Base-by-base conservation (phyloP, 352 stramenopile genomes). In the Thraustochytrium sp. region DNA sequence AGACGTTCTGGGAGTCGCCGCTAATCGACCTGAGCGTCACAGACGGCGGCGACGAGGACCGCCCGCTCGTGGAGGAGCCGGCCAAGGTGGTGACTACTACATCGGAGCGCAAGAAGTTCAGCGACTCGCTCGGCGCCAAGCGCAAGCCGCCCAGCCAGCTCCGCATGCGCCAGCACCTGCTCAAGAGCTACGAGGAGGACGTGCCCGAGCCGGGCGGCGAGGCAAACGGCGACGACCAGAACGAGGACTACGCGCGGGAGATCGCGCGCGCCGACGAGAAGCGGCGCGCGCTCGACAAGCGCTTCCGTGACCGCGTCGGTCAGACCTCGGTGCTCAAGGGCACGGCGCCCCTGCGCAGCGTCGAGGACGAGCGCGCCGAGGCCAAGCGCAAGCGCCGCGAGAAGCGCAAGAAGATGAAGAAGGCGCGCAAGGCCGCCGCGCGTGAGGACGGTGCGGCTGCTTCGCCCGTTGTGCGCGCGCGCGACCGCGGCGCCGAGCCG, bases 1-100 rank as follows among this genome's bases (percentile, higher is more conserved):
- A 95, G 83, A 97, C 94, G 2, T 97, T 94, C 73, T 97, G 94
- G 93, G 92, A 94, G 40, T 88, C 91, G 18, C 92, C 94, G 23
- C 85, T 97, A 5, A 82, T 94, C 8, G 90, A 93, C 0, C 51
- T 80, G 8, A 37, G 3, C 44, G 76, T 18, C 23, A 23, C 29
- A 16, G 31, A 3, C 13, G 68, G 76, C 34, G 37, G 76, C 2
- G 68, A 80, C 21, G 44, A 68, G 26, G 68, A 80, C 23, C 68
- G 68, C 11, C 48, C 48, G 63, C 53, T 80, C 16, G 34, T 80
- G 18, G 68, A 80, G 42, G 68, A 76, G 31, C 68, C 37, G 9
- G 23, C 31, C 48, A 80, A 80, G 38, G 40, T 63, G 5, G 36
- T 42, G 8, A 72, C 31, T 18, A 72, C 59, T 1, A 49, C 34